These are phyloP conservation scores for Citrullus mucosospermus DNA, from an alignment of 306 rosid species.

Conservation along the genomic window DNA sequence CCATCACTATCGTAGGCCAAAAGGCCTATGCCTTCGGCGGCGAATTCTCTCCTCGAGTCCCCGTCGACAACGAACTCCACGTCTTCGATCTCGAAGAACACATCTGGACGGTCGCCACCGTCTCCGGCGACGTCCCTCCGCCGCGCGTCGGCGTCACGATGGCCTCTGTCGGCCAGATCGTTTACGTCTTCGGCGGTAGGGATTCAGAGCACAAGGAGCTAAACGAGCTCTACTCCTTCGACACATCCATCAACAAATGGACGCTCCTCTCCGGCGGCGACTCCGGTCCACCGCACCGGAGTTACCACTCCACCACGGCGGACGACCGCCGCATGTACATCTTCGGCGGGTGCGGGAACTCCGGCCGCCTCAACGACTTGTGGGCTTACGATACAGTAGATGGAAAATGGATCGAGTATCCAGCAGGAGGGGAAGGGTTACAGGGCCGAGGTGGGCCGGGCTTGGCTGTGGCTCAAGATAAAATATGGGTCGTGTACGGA, in stretches of 20 bases:
- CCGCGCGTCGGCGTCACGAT: constrained; percentile 83
- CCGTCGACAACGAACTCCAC: constrained; percentile 63
- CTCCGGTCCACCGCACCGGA: constrained; percentile 53
- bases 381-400: constrained; percentile 68
- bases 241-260: constrained; percentile 54
- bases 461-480: constrained; percentile 40
- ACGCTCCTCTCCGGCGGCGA: constrained; percentile 43
- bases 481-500: constrained; percentile 89
- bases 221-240: constrained; percentile 65
- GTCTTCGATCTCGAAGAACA: constrained; percentile 39
- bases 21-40: constrained; percentile 79
- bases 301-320: constrained; percentile 61
- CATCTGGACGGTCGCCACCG: constrained; percentile 52
- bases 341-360: constrained; percentile 69
- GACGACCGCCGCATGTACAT: constrained; percentile 38
- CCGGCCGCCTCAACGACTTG: constrained; percentile 75
- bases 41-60: constrained; percentile 79
- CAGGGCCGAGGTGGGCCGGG: constrained; percentile 91
- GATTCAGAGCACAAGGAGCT: constrained; percentile 73
- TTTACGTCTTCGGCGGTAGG: constrained; percentile 81
- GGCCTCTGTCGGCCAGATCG: constrained; percentile 41
- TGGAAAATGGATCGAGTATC: constrained; percentile 46
- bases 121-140: constrained; percentile 46
- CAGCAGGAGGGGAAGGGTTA: constrained; percentile 35
- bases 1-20: constrained; percentile 53